Base-by-base conservation (phyloP, 179 eudicot species). In the Gypsophila paniculata region DNA sequence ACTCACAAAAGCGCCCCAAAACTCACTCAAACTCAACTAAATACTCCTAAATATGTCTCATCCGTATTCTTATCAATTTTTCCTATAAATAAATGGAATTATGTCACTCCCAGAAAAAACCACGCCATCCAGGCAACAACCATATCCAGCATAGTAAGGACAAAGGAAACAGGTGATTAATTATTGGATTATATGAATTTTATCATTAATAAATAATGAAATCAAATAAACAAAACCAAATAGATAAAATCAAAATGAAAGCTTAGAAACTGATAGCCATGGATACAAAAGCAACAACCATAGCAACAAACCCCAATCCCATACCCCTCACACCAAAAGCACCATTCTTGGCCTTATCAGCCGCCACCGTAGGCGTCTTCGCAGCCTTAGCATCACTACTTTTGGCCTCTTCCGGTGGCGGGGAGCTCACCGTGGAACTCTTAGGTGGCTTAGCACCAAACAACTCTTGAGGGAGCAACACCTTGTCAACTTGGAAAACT, bases 401-500 rank as follows among this genome's bases (percentile, higher is more conserved):
- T 7, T 39, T 23, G 2, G 68, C 19, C 29, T 38, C 39, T 0
- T 22, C 29, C 17, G 68, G 53, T 10, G 59, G 34, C 10, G 63
- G 67, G 0, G 62, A 49, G 1, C 39, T 11, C 3, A 82, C 72
- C 0, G 90, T 81, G 0, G 89, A 8, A 1, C 83, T 60, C 23
- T 74, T 68, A 0, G 91, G 88, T 36, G 96, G 74, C 74, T 72
- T 74, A 14, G 89, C 66, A 10, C 68, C 68, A 0, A 29, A 65
- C 46, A 87, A 66, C 6, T 85, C 87, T 44, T 54, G 15, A 0
- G 98, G 91, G 60, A 88, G 21, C 66, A 92, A 71, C 19, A 92
- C 98, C 76, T 81, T 78, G 42, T 92, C 94, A 21, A 92, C 80
- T 62, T 82, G 78, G 52, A 79, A 92, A 51, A 90, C 86, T 0